phyloP scores from a whole-genome alignment of 306 rosid genomes.

The Malus sieversii region DNA sequence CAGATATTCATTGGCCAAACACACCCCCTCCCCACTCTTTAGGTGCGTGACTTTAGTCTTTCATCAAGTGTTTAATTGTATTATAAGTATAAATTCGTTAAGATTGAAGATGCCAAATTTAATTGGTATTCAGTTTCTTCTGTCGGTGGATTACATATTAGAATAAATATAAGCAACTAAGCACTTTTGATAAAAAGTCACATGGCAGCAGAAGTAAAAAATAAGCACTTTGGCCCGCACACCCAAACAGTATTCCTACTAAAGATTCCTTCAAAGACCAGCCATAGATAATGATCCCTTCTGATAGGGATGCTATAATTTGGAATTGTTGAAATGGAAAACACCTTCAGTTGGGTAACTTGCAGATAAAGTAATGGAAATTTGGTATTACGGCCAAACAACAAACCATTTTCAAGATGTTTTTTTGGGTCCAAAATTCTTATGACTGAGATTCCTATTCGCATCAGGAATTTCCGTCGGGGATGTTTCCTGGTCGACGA shows the following conservation, averaged over 20 bases:
- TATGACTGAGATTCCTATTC: background rate
- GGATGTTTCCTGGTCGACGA: too few relatives aligned
- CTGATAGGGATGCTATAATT: constrained; percentile 22
- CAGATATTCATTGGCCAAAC: too few relatives aligned
- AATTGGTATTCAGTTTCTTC: constrained; percentile 13
- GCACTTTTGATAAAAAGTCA: constrained; percentile 28
- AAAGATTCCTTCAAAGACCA: constrained; percentile 40
- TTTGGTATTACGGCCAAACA: constrained; percentile 32
- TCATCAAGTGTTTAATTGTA: too few relatives aligned
- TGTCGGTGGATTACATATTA: constrained; percentile 8
- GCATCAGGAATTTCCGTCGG: too few relatives aligned
- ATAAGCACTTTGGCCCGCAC: constrained; percentile 28
- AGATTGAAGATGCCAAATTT: background rate
- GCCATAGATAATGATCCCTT: constrained; percentile 32
- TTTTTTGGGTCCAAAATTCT: background rate
- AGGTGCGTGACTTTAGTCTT: too few relatives aligned
- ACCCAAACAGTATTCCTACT: constrained; percentile 10
- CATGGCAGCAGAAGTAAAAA: constrained; percentile 34
- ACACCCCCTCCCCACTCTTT: too few relatives aligned
- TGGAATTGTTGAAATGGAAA: constrained; percentile 21
- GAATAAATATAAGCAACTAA: constrained; percentile 10
- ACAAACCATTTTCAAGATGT: background rate
- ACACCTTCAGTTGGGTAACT: background rate
- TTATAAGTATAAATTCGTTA: too few relatives aligned
- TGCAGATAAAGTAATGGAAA: background rate